phyloP scores from a whole-genome alignment of 331 rosid species.

The Rhamnella rubrinervis region DNA sequence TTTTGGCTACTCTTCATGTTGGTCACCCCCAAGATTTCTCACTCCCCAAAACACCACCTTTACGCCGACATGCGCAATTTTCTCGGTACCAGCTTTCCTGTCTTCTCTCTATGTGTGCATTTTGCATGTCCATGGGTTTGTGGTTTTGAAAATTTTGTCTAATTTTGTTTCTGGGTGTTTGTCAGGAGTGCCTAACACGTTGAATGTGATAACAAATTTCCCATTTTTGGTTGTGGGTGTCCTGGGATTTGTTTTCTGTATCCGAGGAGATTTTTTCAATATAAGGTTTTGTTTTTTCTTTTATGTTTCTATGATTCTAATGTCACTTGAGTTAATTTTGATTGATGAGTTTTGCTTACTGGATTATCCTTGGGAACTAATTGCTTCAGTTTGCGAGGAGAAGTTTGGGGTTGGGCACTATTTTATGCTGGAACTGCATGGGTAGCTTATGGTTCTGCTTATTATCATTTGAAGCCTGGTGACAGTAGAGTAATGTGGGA shows the following conservation, averaged over 20 bases:
- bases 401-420: conserved; percentile 57
- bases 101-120: background rate
- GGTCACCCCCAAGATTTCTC: conserved; percentile 50
- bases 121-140: background rate
- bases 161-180: conserved; percentile 37
- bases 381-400: conserved; percentile 38
- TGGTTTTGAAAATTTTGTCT: background rate
- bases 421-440: conserved; percentile 31
- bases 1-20: conserved; percentile 36
- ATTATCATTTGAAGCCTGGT: conserved; percentile 38
- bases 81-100: conserved; percentile 39
- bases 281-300: conserved; percentile 36
- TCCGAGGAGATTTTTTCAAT: conserved; percentile 48
- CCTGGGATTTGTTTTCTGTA: conserved; percentile 53
- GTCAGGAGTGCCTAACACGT: conserved; percentile 61
- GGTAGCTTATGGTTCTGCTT: conserved; percentile 42
- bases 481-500: conserved; percentile 31
- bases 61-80: conserved; percentile 70
- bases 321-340: background rate
- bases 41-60: conserved; percentile 41
- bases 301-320: background rate
- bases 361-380: conserved; percentile 17
- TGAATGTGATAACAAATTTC: conserved; percentile 68
- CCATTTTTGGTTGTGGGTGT: conserved; percentile 70
- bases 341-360: conserved; percentile 4